Evolutionary conservation across 2,329 filamentous ascomycete genomes (phyloP), one percentile per base, ranked within the genome.

Genomic region (Alternaria incomplexa): DNA sequence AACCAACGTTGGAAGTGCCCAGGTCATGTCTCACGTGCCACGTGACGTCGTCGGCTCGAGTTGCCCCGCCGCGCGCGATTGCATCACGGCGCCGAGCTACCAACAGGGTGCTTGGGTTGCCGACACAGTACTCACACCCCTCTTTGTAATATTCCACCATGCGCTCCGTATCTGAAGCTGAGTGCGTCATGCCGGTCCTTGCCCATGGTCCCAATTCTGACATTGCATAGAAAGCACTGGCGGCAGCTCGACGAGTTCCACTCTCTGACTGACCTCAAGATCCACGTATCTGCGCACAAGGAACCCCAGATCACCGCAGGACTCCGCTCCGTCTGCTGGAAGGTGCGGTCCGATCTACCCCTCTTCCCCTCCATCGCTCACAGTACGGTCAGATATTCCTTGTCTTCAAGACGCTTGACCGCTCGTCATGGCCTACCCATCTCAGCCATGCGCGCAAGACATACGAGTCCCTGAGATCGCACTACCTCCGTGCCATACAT

Each of bases 271-370:
- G 73, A 78, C 54, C 64, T 79, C 57, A 78, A 79, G 75, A 78
- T 78, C 58, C 72, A 75, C 17, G 77, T 79, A 26, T 78, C 75
- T 32, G 73, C 76, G 47, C 76, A 79, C 65, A 76, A 71, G 52
- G 75, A 77, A 28, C 76, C 76, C 45, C 75, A 71, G 44, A 74
- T 79, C 28, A 85, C 77, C 81, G 86, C 89, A 50, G 93, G 93
- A 13, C 88, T 93, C 67, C 89, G 94, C 59, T 97, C 95, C 4
- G 86, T 96, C 40, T 97, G 91, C 80, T 98, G 95, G 95, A 97
- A 97, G 88, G 92, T 91, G 76, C 72, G 70, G 30, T 36, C 10
- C 45, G 10, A 4, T 13, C 23, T 44, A 30, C 54, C 25, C 26
- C 9, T 56, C 11, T 22, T 50, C 13, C 6, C 23, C n/a, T n/a